Percentiles rank a stretch among this genome's conserved stretches.
These are phyloP conservation scores for Xerocomus spinulosus DNA, from an alignment of 768 basidiomycete genomes.

Conservation along the genomic window DNA sequence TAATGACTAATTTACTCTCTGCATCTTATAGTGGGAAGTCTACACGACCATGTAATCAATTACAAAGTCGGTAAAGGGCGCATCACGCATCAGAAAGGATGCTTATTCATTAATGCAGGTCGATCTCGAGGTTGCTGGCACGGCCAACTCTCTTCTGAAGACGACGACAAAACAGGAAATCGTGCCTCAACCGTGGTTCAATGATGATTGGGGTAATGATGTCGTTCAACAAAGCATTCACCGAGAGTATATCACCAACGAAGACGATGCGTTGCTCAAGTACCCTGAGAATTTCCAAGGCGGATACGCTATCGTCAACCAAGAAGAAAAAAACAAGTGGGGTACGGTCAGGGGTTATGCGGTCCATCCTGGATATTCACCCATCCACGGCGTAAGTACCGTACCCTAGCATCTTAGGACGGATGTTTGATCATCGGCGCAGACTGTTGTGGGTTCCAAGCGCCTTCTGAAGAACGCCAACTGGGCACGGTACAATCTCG, in stretches of 20 bases:
- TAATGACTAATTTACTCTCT: neutral
- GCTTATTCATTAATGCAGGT: conserved; percentile 36
- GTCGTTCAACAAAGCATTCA: conserved; percentile 52
- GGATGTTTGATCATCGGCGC: conserved; percentile 2
- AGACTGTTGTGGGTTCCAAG: conserved; percentile 59
- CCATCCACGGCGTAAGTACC: conserved; percentile 43
- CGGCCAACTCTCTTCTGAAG: conserved; percentile 51
- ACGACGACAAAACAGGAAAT: conserved; percentile 48
- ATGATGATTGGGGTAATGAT: conserved; percentile 52
- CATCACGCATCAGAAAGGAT: neutral
- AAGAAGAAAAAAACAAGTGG: conserved; percentile 51
- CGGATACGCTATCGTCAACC: conserved; percentile 52
- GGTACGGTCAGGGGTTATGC: conserved; percentile 55
- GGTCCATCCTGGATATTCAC: conserved; percentile 55
- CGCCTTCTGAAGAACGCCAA: conserved; percentile 57
- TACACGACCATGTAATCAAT: conserved; percentile 68
- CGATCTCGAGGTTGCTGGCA: conserved; percentile 61
- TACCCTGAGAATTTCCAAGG: conserved; percentile 55
- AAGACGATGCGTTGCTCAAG: conserved; percentile 48
- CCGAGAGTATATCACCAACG: conserved; percentile 45
- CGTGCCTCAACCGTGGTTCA: conserved; percentile 51
- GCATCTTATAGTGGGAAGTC: conserved; percentile 50
- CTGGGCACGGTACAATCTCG: conserved; percentile 62
- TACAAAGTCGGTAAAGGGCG: conserved; percentile 38
- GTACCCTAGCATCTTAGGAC: neutral